Evolutionary conservation across 2,329 filamentous ascomycete genomes (phyloP).

Genomic region (Chrysosporium keratinophilum): DNA sequence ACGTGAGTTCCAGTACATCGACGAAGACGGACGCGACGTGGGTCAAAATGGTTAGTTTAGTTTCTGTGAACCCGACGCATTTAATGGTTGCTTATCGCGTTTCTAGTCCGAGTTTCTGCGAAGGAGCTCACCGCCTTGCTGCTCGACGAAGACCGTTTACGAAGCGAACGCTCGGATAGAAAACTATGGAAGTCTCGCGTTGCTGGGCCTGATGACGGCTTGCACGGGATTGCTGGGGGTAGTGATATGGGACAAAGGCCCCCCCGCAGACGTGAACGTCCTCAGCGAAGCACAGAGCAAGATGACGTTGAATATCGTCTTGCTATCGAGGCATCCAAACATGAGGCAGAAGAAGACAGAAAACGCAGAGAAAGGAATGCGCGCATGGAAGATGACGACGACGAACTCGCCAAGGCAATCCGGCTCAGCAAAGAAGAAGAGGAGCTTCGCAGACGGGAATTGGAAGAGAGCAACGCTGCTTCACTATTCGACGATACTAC

Average conservation of each 20-base stretch:
- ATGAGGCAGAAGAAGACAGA: constrained; percentile 83
- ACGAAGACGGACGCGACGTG: constrained; percentile 90
- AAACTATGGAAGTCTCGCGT: constrained; percentile 96
- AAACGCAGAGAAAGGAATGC: constrained; percentile 51
- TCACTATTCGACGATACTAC: constrained; percentile 78
- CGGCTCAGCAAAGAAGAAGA: constrained; percentile 94
- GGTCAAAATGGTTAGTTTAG: constrained; percentile 75
- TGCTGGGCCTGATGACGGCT: constrained; percentile 73
- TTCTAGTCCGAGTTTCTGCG: constrained; percentile 77
- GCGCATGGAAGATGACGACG: constrained; percentile 55
- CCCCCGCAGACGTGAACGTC: constrained; percentile 39
- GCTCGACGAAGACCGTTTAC: constrained; percentile 83
- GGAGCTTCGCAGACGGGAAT: constrained; percentile 63
- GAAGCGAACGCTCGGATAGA: constrained; percentile 79
- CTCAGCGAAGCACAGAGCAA: constrained; percentile 53
- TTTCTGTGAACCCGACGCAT: background rate
- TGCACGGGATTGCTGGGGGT: constrained; percentile 36
- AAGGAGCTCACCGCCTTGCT: constrained; percentile 91
- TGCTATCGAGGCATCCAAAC: constrained; percentile 89
- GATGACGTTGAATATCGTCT: constrained; percentile 85
- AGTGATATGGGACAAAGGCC: constrained; percentile 32
- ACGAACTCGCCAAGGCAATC: constrained; percentile 89
- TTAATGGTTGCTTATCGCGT: background rate
- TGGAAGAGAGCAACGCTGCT: constrained; percentile 74
- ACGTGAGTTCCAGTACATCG: constrained; percentile 91